Evolutionary conservation across 148 eudicot genomes (phyloP).

Genomic region (Rhododendron griersonianum): DNA sequence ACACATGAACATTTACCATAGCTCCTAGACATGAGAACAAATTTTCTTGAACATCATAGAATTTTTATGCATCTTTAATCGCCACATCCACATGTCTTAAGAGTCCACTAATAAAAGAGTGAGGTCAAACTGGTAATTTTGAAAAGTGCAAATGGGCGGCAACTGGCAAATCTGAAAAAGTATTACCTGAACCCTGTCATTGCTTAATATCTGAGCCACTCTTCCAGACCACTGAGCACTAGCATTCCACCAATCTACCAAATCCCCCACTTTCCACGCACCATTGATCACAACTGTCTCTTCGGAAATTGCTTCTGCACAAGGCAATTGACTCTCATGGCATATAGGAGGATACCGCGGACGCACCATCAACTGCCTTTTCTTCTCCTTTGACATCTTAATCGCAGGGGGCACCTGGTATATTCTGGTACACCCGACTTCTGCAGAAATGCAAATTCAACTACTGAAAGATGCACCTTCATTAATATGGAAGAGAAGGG

Average conservation of each 20-base stretch:
- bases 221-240: constrained; percentile 70
- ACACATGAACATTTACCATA: background rate
- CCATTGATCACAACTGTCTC: constrained; percentile 43
- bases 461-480: background rate
- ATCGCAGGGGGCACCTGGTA: constrained; percentile 32
- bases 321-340: constrained; percentile 34
- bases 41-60: background rate
- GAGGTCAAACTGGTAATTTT: background rate
- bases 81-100: background rate
- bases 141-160: background rate
- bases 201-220: constrained; percentile 41
- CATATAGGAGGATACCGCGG: constrained; percentile 58
- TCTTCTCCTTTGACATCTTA: constrained; percentile 12
- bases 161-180: background rate
- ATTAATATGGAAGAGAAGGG: background rate
- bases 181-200: constrained; percentile 53
- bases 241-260: constrained; percentile 63
- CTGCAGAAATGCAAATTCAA: constrained; percentile 33
- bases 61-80: background rate
- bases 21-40: background rate
- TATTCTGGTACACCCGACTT: constrained; percentile 29
- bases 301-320: constrained; percentile 37
- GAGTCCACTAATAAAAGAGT: background rate
- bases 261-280: constrained; percentile 68
- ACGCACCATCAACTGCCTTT: constrained; percentile 64